Base-by-base conservation (phyloP, 192 early-diverging fungal species). In the Geranomyces variabilis region DNA sequence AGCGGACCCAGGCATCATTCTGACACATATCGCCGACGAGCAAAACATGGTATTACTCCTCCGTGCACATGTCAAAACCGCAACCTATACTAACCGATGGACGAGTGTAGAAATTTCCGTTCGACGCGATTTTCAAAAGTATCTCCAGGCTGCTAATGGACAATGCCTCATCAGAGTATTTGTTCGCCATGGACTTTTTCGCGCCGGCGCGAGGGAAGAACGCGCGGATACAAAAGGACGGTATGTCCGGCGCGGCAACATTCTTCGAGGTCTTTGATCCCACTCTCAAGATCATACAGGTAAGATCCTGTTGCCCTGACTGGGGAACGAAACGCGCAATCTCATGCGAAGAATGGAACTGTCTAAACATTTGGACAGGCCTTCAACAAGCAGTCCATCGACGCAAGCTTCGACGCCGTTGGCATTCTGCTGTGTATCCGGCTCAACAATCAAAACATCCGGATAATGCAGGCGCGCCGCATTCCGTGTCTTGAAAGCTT, bases 101-200 rank as follows among this genome's bases (percentile, higher is more conserved):
- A 17, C 58, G 28, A 60, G 31, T 9, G 24, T 67, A 65, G 58
- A 79, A 88, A 87, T 93, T 91, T 68, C 87, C 93, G n/a, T 95
- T 90, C 61, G 97, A 97, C 76, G 84, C 81, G 28, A 82, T 99
- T 0, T 96, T 97, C 76, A 90, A 96, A 75, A 95, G 93, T 74
- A 90, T 93, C 81, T 93, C 92, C 61, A 82, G 96, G 63, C 89
- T 96, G 21, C 75, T 99, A 55, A 89, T 93, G 56, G 97, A 99
- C 81, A 97, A 97, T 71, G 94, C 96, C 4, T 92, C 90, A 51
- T 91, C 93, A 10, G 97, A 99, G 79, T 97, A 97, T 76, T 82
- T 94, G 41, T 99, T 99, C 68, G 87, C 90, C 46, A 79, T 86
- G 46, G 93, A 96, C 70, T 99, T 96, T 81, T 97, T 99, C 77